Conservation (phyloP, 441 rosid species). For the Gossypium gossypioides region DNA sequence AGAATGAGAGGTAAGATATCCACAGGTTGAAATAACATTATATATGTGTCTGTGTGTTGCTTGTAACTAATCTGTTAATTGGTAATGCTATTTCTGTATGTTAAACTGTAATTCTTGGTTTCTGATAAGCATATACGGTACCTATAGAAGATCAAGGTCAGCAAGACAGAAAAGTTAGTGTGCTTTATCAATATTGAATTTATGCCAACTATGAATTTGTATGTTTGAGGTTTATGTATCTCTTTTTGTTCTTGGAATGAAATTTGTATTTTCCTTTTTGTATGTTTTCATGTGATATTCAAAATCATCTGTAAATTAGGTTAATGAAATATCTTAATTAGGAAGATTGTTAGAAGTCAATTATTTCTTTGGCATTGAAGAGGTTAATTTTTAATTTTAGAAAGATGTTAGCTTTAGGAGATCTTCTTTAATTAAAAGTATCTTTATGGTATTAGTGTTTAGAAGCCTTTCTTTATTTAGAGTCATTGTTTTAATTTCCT, state of each 20-base stretch:
- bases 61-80: not conserved
- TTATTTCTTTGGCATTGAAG: no score
- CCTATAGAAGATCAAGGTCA: not conserved
- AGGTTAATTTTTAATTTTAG: no score
- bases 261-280: not conserved
- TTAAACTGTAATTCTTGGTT: not conserved
- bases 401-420: not conserved
- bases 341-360: not conserved
- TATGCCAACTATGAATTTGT: not conserved
- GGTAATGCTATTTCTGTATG: conserved; percentile 1
- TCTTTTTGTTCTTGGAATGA: not conserved
- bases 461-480: no score
- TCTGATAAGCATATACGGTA: not conserved
- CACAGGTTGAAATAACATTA: not conserved
- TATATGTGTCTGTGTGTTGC: not conserved
- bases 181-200: not conserved
- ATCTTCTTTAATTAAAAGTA: no score
- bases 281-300: not conserved
- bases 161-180: not conserved
- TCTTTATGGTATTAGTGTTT: no score
- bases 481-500: no score
- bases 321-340: not conserved
- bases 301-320: not conserved
- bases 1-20: conserved; percentile 35
- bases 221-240: not conserved